These are phyloP conservation scores for Staphylotrichum longicolle DNA, from an alignment of 495 filamentous ascomycete species.

Conservation along the genomic window DNA sequence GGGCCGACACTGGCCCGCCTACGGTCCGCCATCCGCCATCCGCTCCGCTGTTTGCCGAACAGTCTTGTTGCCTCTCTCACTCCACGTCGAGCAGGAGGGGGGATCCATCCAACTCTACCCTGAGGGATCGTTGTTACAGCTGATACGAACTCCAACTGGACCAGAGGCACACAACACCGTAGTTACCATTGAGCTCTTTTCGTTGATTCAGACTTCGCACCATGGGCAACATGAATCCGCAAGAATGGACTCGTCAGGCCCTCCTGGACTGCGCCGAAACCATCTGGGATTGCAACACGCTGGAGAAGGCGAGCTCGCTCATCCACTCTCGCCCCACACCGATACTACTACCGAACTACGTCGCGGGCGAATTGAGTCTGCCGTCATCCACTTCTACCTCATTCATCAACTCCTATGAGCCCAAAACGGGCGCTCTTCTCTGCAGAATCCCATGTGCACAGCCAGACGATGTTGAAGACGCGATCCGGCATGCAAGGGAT, in stretches of 20 bases:
- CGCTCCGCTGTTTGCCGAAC: conserved; percentile 27
- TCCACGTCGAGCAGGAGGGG: no score
- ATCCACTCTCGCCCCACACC: conserved; percentile 3
- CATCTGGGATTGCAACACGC: conserved; percentile 21
- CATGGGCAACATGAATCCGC: background rate
- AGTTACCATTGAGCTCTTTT: no score
- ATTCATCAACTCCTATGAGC: conserved; percentile 25
- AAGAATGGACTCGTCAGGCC: background rate
- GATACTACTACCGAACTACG: conserved; percentile 20
- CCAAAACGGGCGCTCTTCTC: conserved; percentile 26
- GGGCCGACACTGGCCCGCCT: background rate
- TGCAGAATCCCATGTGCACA: conserved; percentile 23
- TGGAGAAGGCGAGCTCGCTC: conserved; percentile 20
- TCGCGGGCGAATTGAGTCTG: conserved; percentile 15
- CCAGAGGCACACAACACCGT: no score
- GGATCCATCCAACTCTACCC: no score
- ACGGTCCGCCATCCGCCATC: conserved; percentile 21
- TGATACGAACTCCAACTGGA: no score
- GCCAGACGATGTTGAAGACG: conserved; percentile 18
- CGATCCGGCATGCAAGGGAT: conserved; percentile 22
- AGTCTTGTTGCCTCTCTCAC: no score
- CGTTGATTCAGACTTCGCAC: background rate
- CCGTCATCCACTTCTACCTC: background rate
- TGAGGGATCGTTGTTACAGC: no score
- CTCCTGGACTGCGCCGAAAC: background rate